Evolutionary conservation across 2,329 filamentous ascomycete genomes (phyloP), one percentile per base, ranked within the genome.

Genomic region (Tolypocladium ovalisporum): DNA sequence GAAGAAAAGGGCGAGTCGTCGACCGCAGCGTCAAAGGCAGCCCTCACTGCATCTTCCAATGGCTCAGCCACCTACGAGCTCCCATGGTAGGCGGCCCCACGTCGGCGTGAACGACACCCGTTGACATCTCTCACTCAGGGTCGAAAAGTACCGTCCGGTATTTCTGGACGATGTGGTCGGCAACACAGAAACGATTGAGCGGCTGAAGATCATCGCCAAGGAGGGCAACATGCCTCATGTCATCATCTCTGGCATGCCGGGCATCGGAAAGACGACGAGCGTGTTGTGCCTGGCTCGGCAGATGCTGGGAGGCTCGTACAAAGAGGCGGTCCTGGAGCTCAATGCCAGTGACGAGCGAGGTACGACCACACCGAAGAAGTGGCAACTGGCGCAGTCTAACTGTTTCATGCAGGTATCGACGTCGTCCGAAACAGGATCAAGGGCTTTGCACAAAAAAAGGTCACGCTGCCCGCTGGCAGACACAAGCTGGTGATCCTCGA

Each of bases 141-240:
- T 99, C 60, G 94, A 99, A 75, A 99, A 99, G 73, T 99, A 97
- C 76, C 84, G 94, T 42, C 94, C 94, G 1, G 82, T 96, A 56
- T 95, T 95, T 73, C 85, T 99, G 35, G 91, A 97, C 75, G 93
- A 99, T 75, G 87, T 99, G 56, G 94, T 99, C 56, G 94, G 94
- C 68, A 99, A 99, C 73, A 96, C 90, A 24, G 94, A 99, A 72
- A 99, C 94, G 1, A 91, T 99, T 66, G 93, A 97, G 73, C 88
- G 94, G 57, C 79, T 99, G 66, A 97, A 97, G 71, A 97, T 99
- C 67, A 97, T 99, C 66, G 92, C 94, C 52, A 94, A 92, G 73
- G 94, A 97, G 76, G 94, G 94, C 65, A 99, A 99, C 75, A 97
- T 99, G 92, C 94, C 94, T 2, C 94, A 99, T 75, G 85, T 99